Conservation (phyloP, 257 asterid genomes). For the Thymus mandschuricus region DNA sequence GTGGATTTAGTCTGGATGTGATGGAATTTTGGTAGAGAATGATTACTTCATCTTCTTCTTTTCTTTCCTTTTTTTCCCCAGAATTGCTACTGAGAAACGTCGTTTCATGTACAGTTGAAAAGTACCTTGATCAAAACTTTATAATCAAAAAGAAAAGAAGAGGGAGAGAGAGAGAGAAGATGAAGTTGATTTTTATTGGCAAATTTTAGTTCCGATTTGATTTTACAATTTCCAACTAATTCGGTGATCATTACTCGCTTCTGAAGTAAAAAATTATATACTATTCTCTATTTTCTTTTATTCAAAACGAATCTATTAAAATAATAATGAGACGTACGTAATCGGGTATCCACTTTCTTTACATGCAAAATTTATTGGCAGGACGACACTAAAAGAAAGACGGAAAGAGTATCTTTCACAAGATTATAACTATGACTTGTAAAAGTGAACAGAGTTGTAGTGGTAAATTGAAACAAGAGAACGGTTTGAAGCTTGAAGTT, state of each 20-base stretch:
- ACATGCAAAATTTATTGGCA: too few species aligned
- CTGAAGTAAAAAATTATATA: too few species aligned
- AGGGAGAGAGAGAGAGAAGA: not conserved
- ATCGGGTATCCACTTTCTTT: too few species aligned
- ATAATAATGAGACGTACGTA: too few species aligned
- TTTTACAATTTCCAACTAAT: not conserved
- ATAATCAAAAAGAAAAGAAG: not conserved
- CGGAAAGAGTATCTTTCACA: too few species aligned
- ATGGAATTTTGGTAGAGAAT: not conserved
- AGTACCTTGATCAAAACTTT: not conserved
- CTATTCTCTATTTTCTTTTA: too few species aligned
- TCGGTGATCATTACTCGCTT: not conserved
- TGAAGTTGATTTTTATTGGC: not conserved
- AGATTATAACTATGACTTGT: not conserved
- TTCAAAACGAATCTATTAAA: too few species aligned
- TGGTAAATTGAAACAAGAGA: not conserved
- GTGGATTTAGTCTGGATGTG: not conserved
- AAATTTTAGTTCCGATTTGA: not conserved
- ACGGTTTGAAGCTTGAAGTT: slow-evolving; percentile 11
- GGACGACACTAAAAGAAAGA: too few species aligned
- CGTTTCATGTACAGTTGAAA: not conserved
- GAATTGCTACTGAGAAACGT: not conserved
- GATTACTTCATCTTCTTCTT: not conserved
- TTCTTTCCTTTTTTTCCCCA: too few species aligned
- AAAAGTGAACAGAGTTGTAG: not conserved